Evolutionary conservation across 495 filamentous ascomycete genomes (phyloP).

Genomic region (Penicillium ucsense): DNA sequence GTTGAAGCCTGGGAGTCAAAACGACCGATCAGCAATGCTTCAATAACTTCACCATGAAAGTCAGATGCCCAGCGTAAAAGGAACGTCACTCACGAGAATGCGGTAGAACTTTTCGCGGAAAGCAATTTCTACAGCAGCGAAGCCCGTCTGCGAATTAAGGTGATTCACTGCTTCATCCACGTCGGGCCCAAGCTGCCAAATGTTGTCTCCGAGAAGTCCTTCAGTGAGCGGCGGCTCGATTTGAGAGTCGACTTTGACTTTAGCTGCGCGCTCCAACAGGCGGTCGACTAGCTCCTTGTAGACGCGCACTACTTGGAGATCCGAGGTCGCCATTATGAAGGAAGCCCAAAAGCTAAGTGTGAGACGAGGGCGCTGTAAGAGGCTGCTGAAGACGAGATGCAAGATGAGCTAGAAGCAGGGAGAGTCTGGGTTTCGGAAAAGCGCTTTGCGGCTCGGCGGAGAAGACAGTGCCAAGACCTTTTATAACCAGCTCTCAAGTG

Average conservation of each 20-base stretch:
- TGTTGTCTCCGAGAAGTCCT: slow-evolving; percentile 28
- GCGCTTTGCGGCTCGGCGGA: slow-evolving; percentile 21
- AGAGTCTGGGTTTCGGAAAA: slow-evolving; percentile 6
- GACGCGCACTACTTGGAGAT: slow-evolving; percentile 45
- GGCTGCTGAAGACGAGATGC: neutral
- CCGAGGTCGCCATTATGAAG: slow-evolving; percentile 39
- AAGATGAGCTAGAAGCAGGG: neutral
- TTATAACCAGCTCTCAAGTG: slow-evolving; percentile 12
- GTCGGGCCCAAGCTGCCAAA: slow-evolving; percentile 26
- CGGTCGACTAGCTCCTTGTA: slow-evolving; percentile 47
- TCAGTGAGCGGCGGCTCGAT: slow-evolving; percentile 74
- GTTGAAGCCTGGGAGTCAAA: slow-evolving; percentile 45
- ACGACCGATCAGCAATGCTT: slow-evolving; percentile 11
- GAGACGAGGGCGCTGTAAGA: neutral
- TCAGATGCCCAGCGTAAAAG: neutral
- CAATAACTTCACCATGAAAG: neutral
- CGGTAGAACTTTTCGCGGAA: slow-evolving; percentile 68
- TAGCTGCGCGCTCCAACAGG: slow-evolving; percentile 54
- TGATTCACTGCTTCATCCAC: slow-evolving; percentile 16
- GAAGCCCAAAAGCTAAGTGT: neutral
- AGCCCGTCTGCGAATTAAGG: slow-evolving; percentile 36
- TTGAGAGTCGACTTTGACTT: slow-evolving; percentile 51
- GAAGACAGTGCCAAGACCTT: slow-evolving; percentile 18
- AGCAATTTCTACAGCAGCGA: slow-evolving; percentile 66
- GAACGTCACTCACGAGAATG: slow-evolving; percentile 48